Conservation (phyloP, 2,329 filamentous ascomycete species). For the Paracamarosporium sp. region DNA sequence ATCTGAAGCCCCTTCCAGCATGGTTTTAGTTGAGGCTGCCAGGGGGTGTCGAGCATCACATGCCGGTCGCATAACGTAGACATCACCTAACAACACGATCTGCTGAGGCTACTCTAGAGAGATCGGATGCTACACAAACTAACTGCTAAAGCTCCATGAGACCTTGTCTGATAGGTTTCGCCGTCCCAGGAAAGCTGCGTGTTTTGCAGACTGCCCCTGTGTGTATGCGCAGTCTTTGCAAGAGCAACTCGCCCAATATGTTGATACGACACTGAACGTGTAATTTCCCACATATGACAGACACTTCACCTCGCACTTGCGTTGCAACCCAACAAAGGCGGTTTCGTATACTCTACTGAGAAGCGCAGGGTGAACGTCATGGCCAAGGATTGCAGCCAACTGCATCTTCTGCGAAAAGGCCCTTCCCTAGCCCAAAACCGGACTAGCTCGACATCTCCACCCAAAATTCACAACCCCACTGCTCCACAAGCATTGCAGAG, state of each 20-base stretch:
- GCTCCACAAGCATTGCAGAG: slow-evolving; percentile 29
- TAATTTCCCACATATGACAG: too few species aligned
- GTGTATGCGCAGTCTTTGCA: not conserved
- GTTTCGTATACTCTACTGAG: too few species aligned
- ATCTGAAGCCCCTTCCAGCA: too few species aligned
- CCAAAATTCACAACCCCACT: slow-evolving; percentile 27
- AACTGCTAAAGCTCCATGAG: not conserved
- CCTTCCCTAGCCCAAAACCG: not conserved
- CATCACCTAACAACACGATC: too few species aligned
- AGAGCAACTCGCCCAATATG: not conserved
- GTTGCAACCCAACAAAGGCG: too few species aligned
- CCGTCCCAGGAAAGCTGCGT: too few species aligned
- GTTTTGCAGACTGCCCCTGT: too few species aligned
- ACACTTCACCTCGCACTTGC: too few species aligned
- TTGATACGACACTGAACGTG: too few species aligned
- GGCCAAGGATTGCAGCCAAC: not conserved
- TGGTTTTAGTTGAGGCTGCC: not conserved
- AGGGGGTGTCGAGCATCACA: not conserved
- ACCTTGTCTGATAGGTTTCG: not conserved
- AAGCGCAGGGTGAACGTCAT: slow-evolving; percentile 5
- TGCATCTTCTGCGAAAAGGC: too few species aligned
- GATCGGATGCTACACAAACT: not conserved
- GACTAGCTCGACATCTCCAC: slow-evolving; percentile 8
- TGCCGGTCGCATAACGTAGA: not conserved
- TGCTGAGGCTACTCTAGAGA: too few species aligned